Evolutionary conservation across 805 yeast species (phyloP).

Genomic region (Blastobotrys terrestris): DNA sequence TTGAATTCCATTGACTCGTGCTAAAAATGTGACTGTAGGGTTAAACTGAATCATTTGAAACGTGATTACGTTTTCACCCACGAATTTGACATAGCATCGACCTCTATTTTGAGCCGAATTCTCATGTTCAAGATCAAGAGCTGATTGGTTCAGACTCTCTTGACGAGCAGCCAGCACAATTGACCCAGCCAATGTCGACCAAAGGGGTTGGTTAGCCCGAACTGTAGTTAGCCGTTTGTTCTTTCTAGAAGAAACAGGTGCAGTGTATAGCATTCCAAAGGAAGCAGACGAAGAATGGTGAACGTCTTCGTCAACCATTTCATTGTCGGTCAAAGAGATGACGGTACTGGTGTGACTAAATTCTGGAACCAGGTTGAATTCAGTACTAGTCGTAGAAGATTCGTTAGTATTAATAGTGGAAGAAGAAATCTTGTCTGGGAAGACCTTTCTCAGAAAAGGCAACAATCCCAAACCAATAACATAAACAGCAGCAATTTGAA

Average conservation of each 20-base stretch:
- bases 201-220: constrained; percentile 28
- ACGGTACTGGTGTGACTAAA: neutral
- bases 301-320: neutral
- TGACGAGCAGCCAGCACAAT: constrained; percentile 31
- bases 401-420: neutral
- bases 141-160: constrained; percentile 11
- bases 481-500: constrained; percentile 30
- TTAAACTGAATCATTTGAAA: constrained; percentile 24
- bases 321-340: neutral
- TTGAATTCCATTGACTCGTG: constrained; percentile 53
- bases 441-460: constrained; percentile 25
- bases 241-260: constrained; percentile 19
- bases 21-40: constrained; percentile 26
- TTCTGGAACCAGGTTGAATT: neutral
- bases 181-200: constrained; percentile 31
- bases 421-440: constrained; percentile 16
- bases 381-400: neutral
- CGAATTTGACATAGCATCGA: constrained; percentile 25
- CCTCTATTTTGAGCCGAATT: constrained; percentile 4
- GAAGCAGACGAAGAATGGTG: constrained; percentile 3
- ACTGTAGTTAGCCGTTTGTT: constrained; percentile 25
- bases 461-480: constrained; percentile 27
- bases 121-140: neutral
- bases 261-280: constrained; percentile 18
- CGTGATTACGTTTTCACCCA: constrained; percentile 29